These are phyloP conservation scores for Saturnispora galanensis DNA, from an alignment of 805 yeast species.

Conservation along the genomic window DNA sequence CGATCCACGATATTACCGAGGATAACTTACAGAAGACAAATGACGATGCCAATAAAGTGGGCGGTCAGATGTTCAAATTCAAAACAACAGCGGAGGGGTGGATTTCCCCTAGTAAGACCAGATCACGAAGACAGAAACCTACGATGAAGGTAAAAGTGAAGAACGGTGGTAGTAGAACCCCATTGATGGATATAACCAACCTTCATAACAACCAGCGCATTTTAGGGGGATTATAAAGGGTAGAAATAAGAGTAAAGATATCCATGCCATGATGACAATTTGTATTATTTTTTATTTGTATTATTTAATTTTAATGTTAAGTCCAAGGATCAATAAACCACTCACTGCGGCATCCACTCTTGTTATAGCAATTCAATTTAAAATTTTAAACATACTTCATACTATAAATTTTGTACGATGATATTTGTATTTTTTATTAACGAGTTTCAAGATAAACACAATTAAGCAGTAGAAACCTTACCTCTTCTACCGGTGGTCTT, in stretches of 20 bases:
- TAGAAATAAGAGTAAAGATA: too few species aligned
- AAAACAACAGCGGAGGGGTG: conserved; percentile 26
- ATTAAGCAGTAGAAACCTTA: conserved; percentile 35
- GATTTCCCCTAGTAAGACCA: conserved; percentile 21
- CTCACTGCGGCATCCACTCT: too few species aligned
- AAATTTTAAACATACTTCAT: neutral
- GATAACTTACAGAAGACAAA: too few species aligned
- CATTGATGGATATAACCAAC: conserved; percentile 5
- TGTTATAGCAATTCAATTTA: too few species aligned
- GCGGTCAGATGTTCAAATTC: conserved; percentile 29
- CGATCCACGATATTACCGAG: neutral
- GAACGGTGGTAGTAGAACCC: neutral
- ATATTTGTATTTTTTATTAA: conserved; percentile 1
- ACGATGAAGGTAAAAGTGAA: conserved; percentile 19
- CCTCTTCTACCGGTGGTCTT: conserved; percentile 99
- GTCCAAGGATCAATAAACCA: too few species aligned
- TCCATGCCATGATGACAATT: neutral
- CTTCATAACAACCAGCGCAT: conserved; percentile 4
- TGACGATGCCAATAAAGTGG: neutral
- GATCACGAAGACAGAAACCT: conserved; percentile 24
- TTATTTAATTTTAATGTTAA: neutral
- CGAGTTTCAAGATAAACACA: conserved; percentile 3
- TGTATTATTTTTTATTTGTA: neutral
- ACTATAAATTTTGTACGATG: neutral
- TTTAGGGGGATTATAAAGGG: conserved; percentile 1